phyloP scores from a whole-genome alignment of 2,329 filamentous ascomycete genomes.

The Didymella segeticola region DNA sequence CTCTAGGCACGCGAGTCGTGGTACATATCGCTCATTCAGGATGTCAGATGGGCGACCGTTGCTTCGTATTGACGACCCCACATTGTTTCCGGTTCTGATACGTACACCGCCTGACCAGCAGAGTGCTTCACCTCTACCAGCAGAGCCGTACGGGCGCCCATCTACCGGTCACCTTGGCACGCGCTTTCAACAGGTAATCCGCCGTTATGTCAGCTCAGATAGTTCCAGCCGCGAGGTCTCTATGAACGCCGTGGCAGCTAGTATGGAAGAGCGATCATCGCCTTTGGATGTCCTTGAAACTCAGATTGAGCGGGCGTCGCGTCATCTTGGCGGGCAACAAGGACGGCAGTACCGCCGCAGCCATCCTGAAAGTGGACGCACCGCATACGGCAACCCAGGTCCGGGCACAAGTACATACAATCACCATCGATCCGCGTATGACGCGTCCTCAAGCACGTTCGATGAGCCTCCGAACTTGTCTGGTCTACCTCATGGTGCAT shows the following conservation, averaged over 20 bases:
- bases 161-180: conserved; percentile 11
- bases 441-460: background rate
- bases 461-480: background rate
- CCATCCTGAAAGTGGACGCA: background rate
- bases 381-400: background rate
- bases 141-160: conserved; percentile 30
- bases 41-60: conserved; percentile 17
- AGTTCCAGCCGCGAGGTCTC: background rate
- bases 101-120: background rate
- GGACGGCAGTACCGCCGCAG: background rate
- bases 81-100: background rate
- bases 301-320: conserved; percentile 5
- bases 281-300: conserved; percentile 6
- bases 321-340: conserved; percentile 2
- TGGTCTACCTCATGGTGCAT: background rate
- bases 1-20: conserved; percentile 24
- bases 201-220: background rate
- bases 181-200: background rate
- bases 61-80: background rate
- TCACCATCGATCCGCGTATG: background rate
- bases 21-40: conserved; percentile 31
- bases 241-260: background rate
- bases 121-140: conserved; percentile 26
- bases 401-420: background rate
- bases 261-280: background rate